Evolutionary conservation across 2,329 filamentous ascomycete genomes (phyloP).

Genomic region (Trichoderma arundinaceum): DNA sequence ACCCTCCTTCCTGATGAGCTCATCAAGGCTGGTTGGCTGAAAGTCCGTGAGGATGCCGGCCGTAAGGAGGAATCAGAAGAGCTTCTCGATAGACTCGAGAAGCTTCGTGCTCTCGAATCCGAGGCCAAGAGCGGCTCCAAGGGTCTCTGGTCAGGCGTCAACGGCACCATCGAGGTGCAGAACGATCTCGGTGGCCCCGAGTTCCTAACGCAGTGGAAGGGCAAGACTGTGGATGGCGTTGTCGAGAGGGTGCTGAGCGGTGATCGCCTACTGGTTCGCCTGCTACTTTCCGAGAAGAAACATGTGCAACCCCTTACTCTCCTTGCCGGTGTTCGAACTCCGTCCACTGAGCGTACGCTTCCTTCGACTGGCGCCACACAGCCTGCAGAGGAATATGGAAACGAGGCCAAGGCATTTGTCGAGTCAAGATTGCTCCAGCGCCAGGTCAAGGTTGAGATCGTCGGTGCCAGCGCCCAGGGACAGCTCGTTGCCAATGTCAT

Average conservation of each 20-base stretch:
- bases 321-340: slow-evolving; percentile 85
- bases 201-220: slow-evolving; percentile 84
- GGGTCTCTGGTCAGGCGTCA: slow-evolving; percentile 76
- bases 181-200: slow-evolving; percentile 82
- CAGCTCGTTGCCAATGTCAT: slow-evolving; percentile 87
- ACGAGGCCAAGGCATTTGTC: slow-evolving; percentile 86
- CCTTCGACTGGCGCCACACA: slow-evolving; percentile 79
- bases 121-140: slow-evolving; percentile 79
- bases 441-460: slow-evolving; percentile 78
- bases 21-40: slow-evolving; percentile 88
- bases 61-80: slow-evolving; percentile 87
- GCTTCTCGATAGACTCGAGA: slow-evolving; percentile 72
- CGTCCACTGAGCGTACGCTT: slow-evolving; percentile 84
- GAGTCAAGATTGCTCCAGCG: slow-evolving; percentile 86
- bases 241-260: slow-evolving; percentile 91
- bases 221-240: slow-evolving; percentile 80
- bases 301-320: slow-evolving; percentile 90
- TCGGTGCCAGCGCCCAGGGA: slow-evolving; percentile 87
- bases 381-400: slow-evolving; percentile 85
- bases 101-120: slow-evolving; percentile 76
- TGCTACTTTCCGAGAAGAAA: slow-evolving; percentile 79
- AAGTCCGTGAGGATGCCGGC: slow-evolving; percentile 91
- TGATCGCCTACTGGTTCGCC: slow-evolving; percentile 83
- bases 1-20: slow-evolving; percentile 79
- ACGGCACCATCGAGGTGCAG: slow-evolving; percentile 73